These are phyloP conservation scores for Heterobasidion parviporum DNA, from an alignment of 1,284 basidiomycete genomes.

Conservation along the genomic window DNA sequence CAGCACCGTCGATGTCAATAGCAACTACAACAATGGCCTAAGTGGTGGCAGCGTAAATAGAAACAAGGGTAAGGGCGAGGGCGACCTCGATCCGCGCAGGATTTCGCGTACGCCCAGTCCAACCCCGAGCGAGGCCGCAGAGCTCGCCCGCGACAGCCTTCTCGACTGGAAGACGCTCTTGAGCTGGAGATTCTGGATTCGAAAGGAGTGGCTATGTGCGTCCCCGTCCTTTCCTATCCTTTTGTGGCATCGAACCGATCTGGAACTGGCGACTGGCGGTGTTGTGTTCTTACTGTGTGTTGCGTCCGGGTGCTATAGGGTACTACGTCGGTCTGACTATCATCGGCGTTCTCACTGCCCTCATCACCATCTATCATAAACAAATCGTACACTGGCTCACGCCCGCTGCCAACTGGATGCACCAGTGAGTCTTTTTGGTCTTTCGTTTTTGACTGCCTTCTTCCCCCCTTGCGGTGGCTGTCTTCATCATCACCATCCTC, in stretches of 20 bases:
- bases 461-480: too few relatives aligned
- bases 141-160: constrained; percentile 26
- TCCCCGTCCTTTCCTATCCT: constrained; percentile 6
- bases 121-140: constrained; percentile 28
- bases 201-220: constrained; percentile 42
- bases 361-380: constrained; percentile 47
- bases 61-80: constrained; percentile 6
- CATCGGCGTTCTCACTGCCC: constrained; percentile 30
- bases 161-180: constrained; percentile 36
- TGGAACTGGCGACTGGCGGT: too few relatives aligned
- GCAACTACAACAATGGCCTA: background rate
- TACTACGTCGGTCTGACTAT: constrained; percentile 25
- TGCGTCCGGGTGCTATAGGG: constrained; percentile 15
- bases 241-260: too few relatives aligned
- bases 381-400: constrained; percentile 53
- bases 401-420: constrained; percentile 46
- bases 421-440: constrained; percentile 22
- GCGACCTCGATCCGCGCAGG: constrained; percentile 5
- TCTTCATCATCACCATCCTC: too few relatives aligned
- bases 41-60: background rate
- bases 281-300: background rate
- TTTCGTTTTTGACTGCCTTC: too few relatives aligned
- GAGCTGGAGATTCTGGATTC: constrained; percentile 39
- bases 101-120: constrained; percentile 32
- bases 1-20: constrained; percentile 12